Conservation (phyloP, 306 rosid genomes). For the Rosa multiflora region DNA sequence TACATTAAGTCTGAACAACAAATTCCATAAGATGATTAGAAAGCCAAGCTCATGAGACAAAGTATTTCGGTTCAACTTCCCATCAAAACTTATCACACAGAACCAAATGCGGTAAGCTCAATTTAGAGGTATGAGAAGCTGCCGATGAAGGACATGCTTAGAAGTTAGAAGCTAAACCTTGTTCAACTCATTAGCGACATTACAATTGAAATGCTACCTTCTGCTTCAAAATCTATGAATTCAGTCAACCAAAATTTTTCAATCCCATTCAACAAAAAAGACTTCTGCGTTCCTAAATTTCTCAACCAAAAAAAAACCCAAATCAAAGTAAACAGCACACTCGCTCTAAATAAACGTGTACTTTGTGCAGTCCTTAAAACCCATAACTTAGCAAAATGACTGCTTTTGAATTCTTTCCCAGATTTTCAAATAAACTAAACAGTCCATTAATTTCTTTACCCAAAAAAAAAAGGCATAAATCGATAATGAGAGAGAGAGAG, state of each 20-base stretch:
- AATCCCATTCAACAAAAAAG: neutral
- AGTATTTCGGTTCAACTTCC: neutral
- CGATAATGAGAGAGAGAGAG: neutral
- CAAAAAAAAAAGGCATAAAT: neutral
- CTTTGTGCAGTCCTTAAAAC: neutral
- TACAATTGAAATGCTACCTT: neutral
- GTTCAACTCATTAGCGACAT: neutral
- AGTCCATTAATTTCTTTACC: too few relatives aligned
- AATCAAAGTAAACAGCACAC: neutral
- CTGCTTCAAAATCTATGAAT: neutral
- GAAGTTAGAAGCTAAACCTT: neutral
- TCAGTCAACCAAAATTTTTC: neutral
- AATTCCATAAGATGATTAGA: neutral
- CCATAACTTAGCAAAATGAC: neutral
- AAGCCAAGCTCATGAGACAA: neutral
- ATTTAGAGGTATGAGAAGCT: neutral
- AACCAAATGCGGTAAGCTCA: neutral
- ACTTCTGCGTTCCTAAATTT: neutral
- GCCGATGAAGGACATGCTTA: neutral
- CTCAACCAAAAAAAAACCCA: neutral
- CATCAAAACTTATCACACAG: neutral
- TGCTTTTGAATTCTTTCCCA: neutral
- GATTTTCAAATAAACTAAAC: neutral
- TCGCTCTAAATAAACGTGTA: neutral
- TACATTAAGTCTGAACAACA: constrained; percentile 6